Evolutionary conservation across 148 eudicot genomes (phyloP).

Genomic region (Rhododendron simsii): DNA sequence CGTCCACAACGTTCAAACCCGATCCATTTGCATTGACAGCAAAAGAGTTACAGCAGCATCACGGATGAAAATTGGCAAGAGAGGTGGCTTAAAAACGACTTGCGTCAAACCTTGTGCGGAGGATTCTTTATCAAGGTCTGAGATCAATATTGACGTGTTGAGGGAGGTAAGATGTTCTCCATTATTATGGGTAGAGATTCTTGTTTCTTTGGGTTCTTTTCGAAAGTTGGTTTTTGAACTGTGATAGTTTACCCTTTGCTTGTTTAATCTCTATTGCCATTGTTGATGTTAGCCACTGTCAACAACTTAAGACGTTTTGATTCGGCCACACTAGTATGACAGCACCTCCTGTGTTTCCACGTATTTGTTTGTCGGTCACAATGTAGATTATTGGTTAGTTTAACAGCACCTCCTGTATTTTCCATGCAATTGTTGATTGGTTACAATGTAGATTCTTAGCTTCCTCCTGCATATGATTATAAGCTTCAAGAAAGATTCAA

Average conservation of each 20-base stretch:
- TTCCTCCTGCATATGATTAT: neutral
- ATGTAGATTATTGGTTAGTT: neutral
- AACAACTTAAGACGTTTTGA: neutral
- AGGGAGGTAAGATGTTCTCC: conserved; percentile 59
- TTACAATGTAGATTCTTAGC: neutral
- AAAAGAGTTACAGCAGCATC: conserved; percentile 61
- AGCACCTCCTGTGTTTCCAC: neutral
- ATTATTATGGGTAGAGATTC: neutral
- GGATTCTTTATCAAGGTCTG: conserved; percentile 72
- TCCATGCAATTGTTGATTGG: neutral
- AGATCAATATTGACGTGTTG: conserved; percentile 82
- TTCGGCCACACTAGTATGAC: neutral
- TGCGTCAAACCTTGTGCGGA: conserved; percentile 75
- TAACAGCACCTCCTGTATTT: neutral
- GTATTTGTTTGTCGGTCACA: neutral
- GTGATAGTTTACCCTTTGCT: neutral
- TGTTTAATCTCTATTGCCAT: neutral
- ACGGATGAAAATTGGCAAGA: conserved; percentile 72
- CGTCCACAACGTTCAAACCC: conserved; percentile 61
- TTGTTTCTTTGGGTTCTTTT: neutral
- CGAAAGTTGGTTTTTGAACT: neutral
- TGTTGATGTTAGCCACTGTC: neutral
- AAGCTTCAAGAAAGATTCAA: neutral
- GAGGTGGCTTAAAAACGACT: conserved; percentile 63
- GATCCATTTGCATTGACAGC: conserved; percentile 59